Conservation (phyloP, 1,284 basidiomycete species). For the Cystobasidiaceae sp. region DNA sequence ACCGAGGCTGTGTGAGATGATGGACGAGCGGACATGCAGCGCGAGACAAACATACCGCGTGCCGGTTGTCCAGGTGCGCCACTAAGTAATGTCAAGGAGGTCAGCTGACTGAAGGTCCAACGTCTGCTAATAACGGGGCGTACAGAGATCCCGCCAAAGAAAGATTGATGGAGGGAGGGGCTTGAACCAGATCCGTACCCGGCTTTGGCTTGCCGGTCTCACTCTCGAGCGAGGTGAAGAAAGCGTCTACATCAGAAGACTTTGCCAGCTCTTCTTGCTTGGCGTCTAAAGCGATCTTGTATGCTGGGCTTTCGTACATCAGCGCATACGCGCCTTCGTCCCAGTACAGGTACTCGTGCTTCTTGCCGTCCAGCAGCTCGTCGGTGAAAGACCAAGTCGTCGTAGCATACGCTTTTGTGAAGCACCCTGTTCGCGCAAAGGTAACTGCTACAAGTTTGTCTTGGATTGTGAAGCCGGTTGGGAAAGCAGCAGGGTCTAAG, state of each 20-base stretch:
- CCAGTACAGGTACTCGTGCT: conserved; percentile 31
- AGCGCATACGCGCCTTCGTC: conserved; percentile 30
- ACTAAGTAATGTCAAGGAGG: conserved; percentile 10
- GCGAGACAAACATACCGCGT: background rate
- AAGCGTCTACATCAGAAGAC: conserved; percentile 40
- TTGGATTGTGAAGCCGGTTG: conserved; percentile 78
- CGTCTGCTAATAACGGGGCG: background rate
- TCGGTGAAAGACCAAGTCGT: conserved; percentile 29
- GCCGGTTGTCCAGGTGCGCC: background rate
- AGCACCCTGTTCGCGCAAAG: conserved; percentile 63
- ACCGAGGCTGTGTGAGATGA: background rate
- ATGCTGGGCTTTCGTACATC: conserved; percentile 9
- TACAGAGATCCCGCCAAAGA: conserved; percentile 21
- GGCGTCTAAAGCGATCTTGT: background rate
- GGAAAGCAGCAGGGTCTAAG: conserved; percentile 61
- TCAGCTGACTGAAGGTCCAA: background rate
- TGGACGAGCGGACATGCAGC: background rate
- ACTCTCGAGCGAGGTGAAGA: conserved; percentile 39
- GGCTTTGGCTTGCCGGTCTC: background rate
- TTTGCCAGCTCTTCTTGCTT: conserved; percentile 22
- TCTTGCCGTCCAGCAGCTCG: conserved; percentile 13
- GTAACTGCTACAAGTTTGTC: conserved; percentile 78
- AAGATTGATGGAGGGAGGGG: conserved; percentile 12
- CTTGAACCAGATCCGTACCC: background rate
- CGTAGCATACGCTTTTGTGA: conserved; percentile 21